Evolutionary conservation across 75 land plant species (phyloP).

Genomic region (Pinus taeda): DNA sequence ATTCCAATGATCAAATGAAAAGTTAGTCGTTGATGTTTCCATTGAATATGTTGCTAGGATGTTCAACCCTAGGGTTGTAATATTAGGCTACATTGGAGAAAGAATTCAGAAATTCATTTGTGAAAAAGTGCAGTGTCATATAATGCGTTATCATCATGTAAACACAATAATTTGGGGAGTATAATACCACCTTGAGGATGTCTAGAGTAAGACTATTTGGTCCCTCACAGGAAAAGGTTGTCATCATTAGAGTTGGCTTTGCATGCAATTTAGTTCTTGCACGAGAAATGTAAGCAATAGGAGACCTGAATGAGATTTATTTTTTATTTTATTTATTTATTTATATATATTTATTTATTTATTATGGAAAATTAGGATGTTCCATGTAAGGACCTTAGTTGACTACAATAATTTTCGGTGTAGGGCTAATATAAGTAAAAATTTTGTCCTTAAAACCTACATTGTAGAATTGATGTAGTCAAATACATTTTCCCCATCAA

Average conservation of each 20-base stretch:
- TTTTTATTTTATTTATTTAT: too few relatives aligned
- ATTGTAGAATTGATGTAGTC: conserved; percentile 35
- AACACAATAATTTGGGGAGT: neutral
- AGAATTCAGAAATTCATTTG: neutral
- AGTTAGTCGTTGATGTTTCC: conserved; percentile 6
- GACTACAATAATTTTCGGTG: neutral
- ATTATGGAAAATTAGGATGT: conserved; percentile 3
- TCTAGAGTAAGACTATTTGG: conserved; percentile 46
- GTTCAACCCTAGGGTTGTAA: conserved; percentile 25
- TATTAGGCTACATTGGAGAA: conserved; percentile 25
- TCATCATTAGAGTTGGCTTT: conserved; percentile 57
- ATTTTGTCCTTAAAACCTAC: conserved; percentile 14
- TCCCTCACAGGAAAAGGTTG: conserved; percentile 57
- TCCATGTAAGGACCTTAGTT: neutral
- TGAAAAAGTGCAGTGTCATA: neutral
- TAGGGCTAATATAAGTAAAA: neutral
- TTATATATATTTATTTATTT: too few relatives aligned
- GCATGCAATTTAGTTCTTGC: conserved; percentile 17
- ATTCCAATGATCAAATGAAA: conserved; percentile 8
- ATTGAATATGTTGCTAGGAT: conserved; percentile 29
- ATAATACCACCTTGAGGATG: conserved; percentile 46
- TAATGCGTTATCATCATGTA: neutral
- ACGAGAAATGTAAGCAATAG: conserved; percentile 34
- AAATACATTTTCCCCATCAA: conserved; percentile 19
- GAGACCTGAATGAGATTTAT: conserved; percentile 24